phyloP scores from a whole-genome alignment of 2,329 filamentous ascomycete genomes.

The Byssoonygena ceratinophila region DNA sequence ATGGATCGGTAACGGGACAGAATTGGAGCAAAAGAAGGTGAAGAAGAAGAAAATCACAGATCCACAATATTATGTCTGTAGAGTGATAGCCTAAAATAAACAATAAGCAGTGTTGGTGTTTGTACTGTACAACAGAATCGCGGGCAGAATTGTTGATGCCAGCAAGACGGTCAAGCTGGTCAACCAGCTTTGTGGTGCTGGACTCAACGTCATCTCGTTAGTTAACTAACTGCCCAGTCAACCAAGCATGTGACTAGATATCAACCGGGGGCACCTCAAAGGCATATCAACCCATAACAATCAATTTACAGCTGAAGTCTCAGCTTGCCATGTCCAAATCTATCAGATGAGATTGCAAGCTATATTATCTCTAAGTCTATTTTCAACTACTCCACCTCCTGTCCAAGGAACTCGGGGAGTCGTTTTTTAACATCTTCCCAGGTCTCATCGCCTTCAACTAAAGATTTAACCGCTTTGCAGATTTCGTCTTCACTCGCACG shows the following conservation, averaged over 20 bases:
- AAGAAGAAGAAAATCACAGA: not conserved
- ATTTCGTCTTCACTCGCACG: slow-evolving; percentile 73
- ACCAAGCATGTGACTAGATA: not conserved
- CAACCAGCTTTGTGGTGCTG: not conserved
- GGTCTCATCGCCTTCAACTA: slow-evolving; percentile 52
- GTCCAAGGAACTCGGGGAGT: slow-evolving; percentile 73
- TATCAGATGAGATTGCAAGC: not conserved
- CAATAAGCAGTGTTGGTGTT: not conserved
- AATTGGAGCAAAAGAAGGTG: not conserved
- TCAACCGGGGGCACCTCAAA: too few relatives aligned
- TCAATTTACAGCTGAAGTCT: too few relatives aligned
- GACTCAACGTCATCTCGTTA: slow-evolving; percentile 2
- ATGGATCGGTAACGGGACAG: slow-evolving; percentile 18
- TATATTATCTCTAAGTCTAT: not conserved
- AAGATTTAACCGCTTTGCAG: slow-evolving; percentile 56
- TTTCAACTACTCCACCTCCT: slow-evolving; percentile 45
- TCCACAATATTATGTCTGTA: not conserved
- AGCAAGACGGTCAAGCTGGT: not conserved
- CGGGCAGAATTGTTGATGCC: not conserved
- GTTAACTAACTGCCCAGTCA: too few relatives aligned
- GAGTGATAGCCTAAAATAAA: too few relatives aligned
- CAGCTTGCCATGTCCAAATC: too few relatives aligned
- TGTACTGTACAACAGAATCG: not conserved
- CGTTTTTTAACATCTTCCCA: slow-evolving; percentile 64
- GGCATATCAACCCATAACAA: too few relatives aligned